Base-by-base conservation (phyloP, 495 filamentous ascomycete species). In the Hapsidospora chrysogenum region DNA sequence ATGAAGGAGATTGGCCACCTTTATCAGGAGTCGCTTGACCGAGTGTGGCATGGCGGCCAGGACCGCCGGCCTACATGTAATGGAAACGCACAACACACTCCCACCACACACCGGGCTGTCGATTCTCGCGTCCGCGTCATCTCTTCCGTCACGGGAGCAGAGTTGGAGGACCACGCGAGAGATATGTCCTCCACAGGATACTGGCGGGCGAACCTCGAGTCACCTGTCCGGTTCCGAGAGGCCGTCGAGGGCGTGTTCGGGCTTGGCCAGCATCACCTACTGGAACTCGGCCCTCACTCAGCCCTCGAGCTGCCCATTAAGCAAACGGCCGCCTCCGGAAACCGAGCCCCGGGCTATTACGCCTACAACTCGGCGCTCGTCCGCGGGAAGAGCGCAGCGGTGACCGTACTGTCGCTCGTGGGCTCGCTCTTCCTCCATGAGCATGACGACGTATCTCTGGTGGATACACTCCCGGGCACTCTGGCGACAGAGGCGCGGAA, bases 221-320 rank as follows among this genome's bases (percentile, higher is more conserved):
- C 58, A 33, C 54, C 67, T 0, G 70, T 72, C 11, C 52, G 47
- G 25, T 72, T 72, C 41, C 53, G 58, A 2, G 50, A 59, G 14
- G 61, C 57, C 2, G 41, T 64, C 6, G 40, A 46, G 25, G 45
- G 39, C 23, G 47, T 65, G 36, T 35, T 61, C 7, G 40, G 56
- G 38, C 42, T 48, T 3, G 42, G 56, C 8, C 51, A 45, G 46
- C 49, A 36, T 7, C 47, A 14, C 9, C 18, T 52, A 5, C 33
- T 81, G 13, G 76, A 81, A 41, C 53, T 80, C 16, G 78, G 79
- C 0, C 75, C 79, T 18, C 77, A 82, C 40, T 54, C 63, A 4
- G 71, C 76, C 1, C 56, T 85, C 0, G 59, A 70, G 34, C 70
- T 68, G 0, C 74, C 76, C 3, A 47, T 77, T 15, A 64, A 66